These are phyloP conservation scores for Mentha longifolia DNA, from an alignment of 257 asterid genomes.

Conservation along the genomic window DNA sequence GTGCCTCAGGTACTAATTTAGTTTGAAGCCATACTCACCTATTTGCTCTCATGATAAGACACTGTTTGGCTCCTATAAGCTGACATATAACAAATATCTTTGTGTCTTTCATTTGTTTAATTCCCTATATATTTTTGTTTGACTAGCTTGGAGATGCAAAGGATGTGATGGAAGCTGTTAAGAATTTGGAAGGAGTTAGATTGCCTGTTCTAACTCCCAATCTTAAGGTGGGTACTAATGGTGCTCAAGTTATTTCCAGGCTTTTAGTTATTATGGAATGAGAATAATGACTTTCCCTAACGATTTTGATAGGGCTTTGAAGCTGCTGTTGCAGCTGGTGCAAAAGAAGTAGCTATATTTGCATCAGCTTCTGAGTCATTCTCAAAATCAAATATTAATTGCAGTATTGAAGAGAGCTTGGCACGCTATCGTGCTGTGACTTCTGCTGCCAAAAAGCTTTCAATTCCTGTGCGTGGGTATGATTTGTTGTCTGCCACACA, in stretches of 20 bases:
- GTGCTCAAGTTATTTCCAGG: constrained; percentile 15
- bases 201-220: constrained; percentile 92
- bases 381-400: constrained; percentile 86
- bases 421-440: constrained; percentile 76
- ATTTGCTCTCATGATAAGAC: constrained; percentile 4
- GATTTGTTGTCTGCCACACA: constrained; percentile 25
- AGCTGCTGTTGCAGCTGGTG: constrained; percentile 95
- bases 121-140: constrained; percentile 24
- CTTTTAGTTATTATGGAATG: background rate
- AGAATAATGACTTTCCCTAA: constrained; percentile 10
- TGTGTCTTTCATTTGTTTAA: constrained; percentile 24
- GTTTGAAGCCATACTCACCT: constrained; percentile 9
- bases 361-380: constrained; percentile 99
- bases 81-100: background rate
- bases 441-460: constrained; percentile 74
- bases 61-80: background rate
- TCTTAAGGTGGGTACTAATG: constrained; percentile 57
- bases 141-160: constrained; percentile 89
- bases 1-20: constrained; percentile 81
- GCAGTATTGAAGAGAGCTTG: constrained; percentile 91
- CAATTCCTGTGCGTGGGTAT: constrained; percentile 95
- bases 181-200: constrained; percentile 70
- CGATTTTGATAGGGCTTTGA: constrained; percentile 69
- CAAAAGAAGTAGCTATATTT: constrained; percentile 88
- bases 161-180: constrained; percentile 81